A percentile compares a stretch with the other conserved stretches of the same genome.
Evolutionary conservation across 768 basidiomycete species (phyloP).

Genomic region (Pulveroboletus sp.): DNA sequence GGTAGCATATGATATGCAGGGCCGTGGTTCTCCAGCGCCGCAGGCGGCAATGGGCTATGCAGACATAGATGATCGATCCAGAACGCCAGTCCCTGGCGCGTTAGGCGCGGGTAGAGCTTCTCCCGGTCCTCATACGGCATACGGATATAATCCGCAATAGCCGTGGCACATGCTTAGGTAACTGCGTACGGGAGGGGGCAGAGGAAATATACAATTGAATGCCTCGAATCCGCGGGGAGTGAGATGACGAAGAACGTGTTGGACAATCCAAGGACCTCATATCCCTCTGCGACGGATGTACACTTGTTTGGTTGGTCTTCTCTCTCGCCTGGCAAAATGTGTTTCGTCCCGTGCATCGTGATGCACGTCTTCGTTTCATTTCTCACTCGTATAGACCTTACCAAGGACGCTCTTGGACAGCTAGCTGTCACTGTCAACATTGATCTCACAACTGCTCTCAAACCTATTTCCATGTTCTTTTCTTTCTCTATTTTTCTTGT

Average conservation of each 20-base stretch:
- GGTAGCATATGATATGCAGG: constrained; percentile 34
- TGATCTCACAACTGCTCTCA: constrained; percentile 8
- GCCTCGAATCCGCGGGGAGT: constrained; percentile 8
- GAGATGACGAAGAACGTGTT: constrained; percentile 12
- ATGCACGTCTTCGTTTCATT: constrained; percentile 18
- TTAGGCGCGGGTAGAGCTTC: constrained; percentile 33
- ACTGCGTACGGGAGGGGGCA: not conserved
- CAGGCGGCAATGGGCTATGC: constrained; percentile 38
- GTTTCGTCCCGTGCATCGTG: constrained; percentile 8
- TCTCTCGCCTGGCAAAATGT: constrained; percentile 4
- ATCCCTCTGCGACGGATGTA: constrained; percentile 18
- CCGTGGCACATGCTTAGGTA: not conserved
- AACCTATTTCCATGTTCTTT: not conserved
- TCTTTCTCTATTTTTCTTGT: constrained; percentile 9
- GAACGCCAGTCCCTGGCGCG: constrained; percentile 27
- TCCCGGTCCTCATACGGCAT: constrained; percentile 46
- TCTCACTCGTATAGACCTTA: constrained; percentile 22
- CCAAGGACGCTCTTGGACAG: constrained; percentile 14
- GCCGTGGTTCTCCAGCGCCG: constrained; percentile 38
- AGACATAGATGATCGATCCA: constrained; percentile 24
- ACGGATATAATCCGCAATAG: constrained; percentile 36
- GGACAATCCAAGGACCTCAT: constrained; percentile 12
- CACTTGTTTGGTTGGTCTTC: constrained; percentile 25
- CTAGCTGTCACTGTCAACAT: constrained; percentile 14
- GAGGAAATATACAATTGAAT: not conserved